These are phyloP conservation scores for Gymnopus androsaceus DNA, from an alignment of 1,284 basidiomycete species.

Conservation along the genomic window DNA sequence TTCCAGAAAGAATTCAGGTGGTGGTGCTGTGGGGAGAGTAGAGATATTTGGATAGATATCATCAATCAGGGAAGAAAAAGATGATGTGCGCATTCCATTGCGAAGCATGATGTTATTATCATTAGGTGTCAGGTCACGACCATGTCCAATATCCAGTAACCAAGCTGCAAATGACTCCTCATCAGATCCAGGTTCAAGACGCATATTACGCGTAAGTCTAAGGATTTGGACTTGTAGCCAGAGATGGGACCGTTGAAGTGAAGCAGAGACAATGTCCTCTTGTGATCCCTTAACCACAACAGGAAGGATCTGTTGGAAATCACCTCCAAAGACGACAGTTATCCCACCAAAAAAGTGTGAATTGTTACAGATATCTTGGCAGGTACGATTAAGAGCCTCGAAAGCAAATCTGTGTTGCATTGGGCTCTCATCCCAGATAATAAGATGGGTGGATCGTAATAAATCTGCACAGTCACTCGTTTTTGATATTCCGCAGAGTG, in stretches of 20 bases:
- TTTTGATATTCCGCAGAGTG: constrained; percentile 37
- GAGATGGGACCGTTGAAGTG: constrained; percentile 34
- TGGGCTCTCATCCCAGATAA: constrained; percentile 43
- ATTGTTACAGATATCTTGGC: constrained; percentile 28
- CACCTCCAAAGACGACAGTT: constrained; percentile 40
- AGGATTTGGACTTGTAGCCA: constrained; percentile 34
- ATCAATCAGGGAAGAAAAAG: too few relatives aligned
- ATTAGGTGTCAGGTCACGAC: too few relatives aligned
- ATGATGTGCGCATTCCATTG: too few relatives aligned
- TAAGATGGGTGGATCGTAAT: constrained; percentile 25
- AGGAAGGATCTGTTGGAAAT: constrained; percentile 38
- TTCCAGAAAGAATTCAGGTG: too few relatives aligned
- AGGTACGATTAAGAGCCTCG: constrained; percentile 35
- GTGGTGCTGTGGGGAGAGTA: too few relatives aligned
- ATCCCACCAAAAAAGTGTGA: constrained; percentile 40
- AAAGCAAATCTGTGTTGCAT: constrained; percentile 34
- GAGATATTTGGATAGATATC: too few relatives aligned
- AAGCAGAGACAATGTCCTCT: constrained; percentile 36
- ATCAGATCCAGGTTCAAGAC: constrained; percentile 29
- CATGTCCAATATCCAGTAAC: constrained; percentile 44
- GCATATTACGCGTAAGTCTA: not conserved
- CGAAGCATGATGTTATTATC: too few relatives aligned
- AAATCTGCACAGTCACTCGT: constrained; percentile 28
- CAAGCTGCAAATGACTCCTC: constrained; percentile 36
- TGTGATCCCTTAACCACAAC: constrained; percentile 32